These are phyloP conservation scores for Sporisorium graminicola DNA, from an alignment of 1,284 basidiomycete species.

Conservation along the genomic window DNA sequence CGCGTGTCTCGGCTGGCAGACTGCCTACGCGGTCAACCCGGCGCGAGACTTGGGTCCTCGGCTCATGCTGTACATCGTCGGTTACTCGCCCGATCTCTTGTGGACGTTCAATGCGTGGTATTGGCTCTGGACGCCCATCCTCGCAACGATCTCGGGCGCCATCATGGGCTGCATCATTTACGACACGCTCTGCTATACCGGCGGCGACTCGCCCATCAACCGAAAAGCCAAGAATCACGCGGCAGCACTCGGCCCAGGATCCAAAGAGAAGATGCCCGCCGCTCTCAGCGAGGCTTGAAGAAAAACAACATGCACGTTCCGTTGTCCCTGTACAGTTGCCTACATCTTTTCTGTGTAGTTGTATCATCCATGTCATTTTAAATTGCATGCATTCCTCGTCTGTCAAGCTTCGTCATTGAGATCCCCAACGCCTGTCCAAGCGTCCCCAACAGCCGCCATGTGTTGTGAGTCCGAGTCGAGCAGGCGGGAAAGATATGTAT, in stretches of 20 bases:
- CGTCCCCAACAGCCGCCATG: slow-evolving; percentile 22
- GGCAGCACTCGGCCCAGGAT: slow-evolving; percentile 11
- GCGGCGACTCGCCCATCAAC: slow-evolving; percentile 67
- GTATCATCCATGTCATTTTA: neutral
- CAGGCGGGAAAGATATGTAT: slow-evolving; percentile 19
- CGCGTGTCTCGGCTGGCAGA: slow-evolving; percentile 75
- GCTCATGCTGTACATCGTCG: slow-evolving; percentile 75
- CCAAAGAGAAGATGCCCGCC: slow-evolving; percentile 49
- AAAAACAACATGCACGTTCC: no score
- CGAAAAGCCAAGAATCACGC: slow-evolving; percentile 14
- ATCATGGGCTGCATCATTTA: slow-evolving; percentile 69
- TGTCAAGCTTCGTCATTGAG: neutral
- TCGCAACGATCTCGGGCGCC: slow-evolving; percentile 64
- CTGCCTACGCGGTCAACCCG: slow-evolving; percentile 76
- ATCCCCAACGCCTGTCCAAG: slow-evolving; percentile 10
- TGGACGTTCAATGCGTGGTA: slow-evolving; percentile 76
- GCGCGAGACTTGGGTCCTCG: slow-evolving; percentile 78
- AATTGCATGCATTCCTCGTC: neutral
- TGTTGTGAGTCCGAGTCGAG: slow-evolving; percentile 19
- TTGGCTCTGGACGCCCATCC: slow-evolving; percentile 80
- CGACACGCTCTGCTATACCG: slow-evolving; percentile 70
- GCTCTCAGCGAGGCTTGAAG: slow-evolving; percentile 40
- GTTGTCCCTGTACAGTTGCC: neutral
- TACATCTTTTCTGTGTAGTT: slow-evolving; percentile 5
- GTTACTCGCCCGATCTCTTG: slow-evolving; percentile 73